These are phyloP conservation scores for Syzygium malaccense DNA, from an alignment of 441 rosid species.

Conservation along the genomic window DNA sequence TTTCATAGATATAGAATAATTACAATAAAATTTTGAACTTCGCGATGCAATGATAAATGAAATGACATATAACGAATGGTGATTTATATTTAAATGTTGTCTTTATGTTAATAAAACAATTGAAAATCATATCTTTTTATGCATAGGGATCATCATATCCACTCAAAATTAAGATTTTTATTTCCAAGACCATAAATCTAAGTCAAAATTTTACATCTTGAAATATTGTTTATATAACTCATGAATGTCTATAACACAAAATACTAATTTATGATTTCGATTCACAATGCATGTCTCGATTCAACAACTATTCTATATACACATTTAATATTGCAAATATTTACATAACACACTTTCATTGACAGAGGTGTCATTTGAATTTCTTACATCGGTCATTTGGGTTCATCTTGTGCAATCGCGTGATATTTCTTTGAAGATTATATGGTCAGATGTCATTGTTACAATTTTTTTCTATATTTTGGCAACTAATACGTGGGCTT, in stretches of 20 bases:
- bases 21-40: too few relatives aligned
- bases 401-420: not conserved
- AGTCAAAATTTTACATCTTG: too few relatives aligned
- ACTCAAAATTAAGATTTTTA: too few relatives aligned
- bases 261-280: not conserved
- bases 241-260: too few relatives aligned
- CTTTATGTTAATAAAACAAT: too few relatives aligned
- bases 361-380: not conserved
- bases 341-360: not conserved
- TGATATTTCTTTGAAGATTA: not conserved
- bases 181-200: too few relatives aligned
- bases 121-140: too few relatives aligned
- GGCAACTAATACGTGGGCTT: not conserved
- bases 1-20: too few relatives aligned
- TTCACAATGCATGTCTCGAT: not conserved
- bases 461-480: not conserved
- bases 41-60: too few relatives aligned
- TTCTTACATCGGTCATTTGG: not conserved
- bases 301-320: not conserved
- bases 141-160: too few relatives aligned
- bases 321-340: not conserved
- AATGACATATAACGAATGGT: too few relatives aligned
- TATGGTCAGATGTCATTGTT: not conserved
- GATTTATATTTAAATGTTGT: too few relatives aligned
- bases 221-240: not conserved